Percentiles rank a stretch among this genome's conserved stretches.
These are phyloP conservation scores for Aphanomyces stellatus DNA, from an alignment of 352 stramenopile species.

Conservation along the genomic window DNA sequence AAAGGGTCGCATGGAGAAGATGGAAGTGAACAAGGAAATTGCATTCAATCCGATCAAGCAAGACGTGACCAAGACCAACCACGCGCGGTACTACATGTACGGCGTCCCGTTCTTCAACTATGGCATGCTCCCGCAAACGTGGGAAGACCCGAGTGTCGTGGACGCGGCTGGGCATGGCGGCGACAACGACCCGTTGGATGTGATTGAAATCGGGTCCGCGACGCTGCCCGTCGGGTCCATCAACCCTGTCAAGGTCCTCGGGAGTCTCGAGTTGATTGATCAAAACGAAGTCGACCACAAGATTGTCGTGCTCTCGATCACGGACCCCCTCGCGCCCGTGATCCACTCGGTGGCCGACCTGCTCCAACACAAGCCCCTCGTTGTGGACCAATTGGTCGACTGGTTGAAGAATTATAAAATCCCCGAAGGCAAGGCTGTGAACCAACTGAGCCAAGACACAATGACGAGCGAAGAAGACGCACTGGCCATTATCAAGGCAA, in stretches of 20 bases:
- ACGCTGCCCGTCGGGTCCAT: constrained; percentile 93
- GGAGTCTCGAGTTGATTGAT: constrained; percentile 96
- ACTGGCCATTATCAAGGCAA: constrained; percentile 54
- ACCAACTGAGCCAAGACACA: constrained; percentile 82
- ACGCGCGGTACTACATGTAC: constrained; percentile 92
- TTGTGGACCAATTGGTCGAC: constrained; percentile 84
- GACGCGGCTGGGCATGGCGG: constrained; percentile 85
- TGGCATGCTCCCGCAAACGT: constrained; percentile 96
- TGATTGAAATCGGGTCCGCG: constrained; percentile 94
- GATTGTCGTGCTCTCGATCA: constrained; percentile 91
- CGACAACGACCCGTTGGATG: constrained; percentile 98
- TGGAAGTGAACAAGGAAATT: constrained; percentile 96
- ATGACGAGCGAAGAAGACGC: constrained; percentile 44
- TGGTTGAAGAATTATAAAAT: constrained; percentile 99
- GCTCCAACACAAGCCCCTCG: constrained; percentile 86
- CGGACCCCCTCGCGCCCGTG: constrained; percentile 72
- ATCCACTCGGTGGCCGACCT: constrained; percentile 89
- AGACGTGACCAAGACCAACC: constrained; percentile 94
- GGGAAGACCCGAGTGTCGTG: constrained; percentile 93
- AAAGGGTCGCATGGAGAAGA: constrained; percentile 96
- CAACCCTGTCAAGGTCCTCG: constrained; percentile 95
- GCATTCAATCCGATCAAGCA: constrained; percentile 97
- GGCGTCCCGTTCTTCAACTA: constrained; percentile 99
- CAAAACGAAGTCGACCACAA: constrained; percentile 99
- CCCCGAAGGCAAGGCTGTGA: constrained; percentile 94